Conservation (phyloP, 2,329 filamentous ascomycete genomes). For the Tolypocladium nubicola region DNA sequence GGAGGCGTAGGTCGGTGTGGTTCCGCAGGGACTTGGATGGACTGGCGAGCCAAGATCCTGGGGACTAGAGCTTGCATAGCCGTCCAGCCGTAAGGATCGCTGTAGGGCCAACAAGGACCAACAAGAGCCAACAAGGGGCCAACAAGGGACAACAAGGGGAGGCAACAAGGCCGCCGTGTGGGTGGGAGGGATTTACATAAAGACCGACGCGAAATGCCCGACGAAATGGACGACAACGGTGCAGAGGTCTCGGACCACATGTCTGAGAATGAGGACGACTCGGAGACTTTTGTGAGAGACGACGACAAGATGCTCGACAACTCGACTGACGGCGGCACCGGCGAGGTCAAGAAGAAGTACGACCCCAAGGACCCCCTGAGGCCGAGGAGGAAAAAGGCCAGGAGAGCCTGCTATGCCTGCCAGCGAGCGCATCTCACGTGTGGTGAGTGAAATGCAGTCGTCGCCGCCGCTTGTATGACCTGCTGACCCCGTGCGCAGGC, state of each 20-base stretch:
- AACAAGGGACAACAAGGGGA: constrained; percentile 1
- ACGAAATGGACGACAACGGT: constrained; percentile 41
- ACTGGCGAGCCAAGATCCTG: constrained; percentile 13
- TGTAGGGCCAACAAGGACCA: neutral
- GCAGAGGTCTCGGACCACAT: constrained; percentile 46
- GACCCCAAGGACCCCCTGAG: constrained; percentile 83
- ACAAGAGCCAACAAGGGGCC: neutral
- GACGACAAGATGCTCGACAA: constrained; percentile 43
- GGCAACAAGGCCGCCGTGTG: constrained; percentile 4
- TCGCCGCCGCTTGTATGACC: neutral
- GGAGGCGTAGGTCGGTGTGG: constrained; percentile 20
- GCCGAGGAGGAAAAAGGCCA: constrained; percentile 88
- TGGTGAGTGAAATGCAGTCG: constrained; percentile 53
- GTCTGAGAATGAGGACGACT: constrained; percentile 50
- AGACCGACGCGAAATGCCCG: constrained; percentile 44
- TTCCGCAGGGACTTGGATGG: constrained; percentile 19
- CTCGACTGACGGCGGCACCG: constrained; percentile 31
- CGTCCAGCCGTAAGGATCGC: constrained; percentile 13
- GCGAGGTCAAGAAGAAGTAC: constrained; percentile 55
- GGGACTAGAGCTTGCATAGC: constrained; percentile 20
- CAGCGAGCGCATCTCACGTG: constrained; percentile 96
- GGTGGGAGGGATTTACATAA: constrained; percentile 28
- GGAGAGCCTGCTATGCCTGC: constrained; percentile 91
- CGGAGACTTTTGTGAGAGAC: constrained; percentile 33
- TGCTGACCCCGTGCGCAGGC: constrained; percentile 43